These are phyloP conservation scores for Alternaria sp. DNA, from an alignment of 2,329 filamentous ascomycete species.

Conservation along the genomic window DNA sequence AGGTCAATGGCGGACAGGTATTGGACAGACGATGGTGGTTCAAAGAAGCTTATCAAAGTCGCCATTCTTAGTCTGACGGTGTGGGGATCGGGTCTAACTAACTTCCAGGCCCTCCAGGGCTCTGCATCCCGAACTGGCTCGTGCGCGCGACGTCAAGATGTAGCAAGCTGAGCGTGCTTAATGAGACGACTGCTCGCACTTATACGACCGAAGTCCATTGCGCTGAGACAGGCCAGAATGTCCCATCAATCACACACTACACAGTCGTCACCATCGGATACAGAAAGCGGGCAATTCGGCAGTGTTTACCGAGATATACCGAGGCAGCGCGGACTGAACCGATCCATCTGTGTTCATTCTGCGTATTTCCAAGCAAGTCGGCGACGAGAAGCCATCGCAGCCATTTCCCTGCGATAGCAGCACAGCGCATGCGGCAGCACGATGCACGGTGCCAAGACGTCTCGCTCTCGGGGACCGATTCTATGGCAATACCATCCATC, in stretches of 20 bases:
- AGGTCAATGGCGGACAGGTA: conserved; percentile 14
- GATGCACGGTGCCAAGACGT: neutral
- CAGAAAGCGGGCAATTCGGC: neutral
- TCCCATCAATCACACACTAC: neutral
- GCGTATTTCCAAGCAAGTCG: neutral
- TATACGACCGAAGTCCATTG: neutral
- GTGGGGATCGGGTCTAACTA: conserved; percentile 22
- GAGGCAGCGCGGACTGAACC: neutral
- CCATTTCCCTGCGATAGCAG: neutral
- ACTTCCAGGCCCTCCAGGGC: conserved; percentile 7
- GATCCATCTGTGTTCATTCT: neutral
- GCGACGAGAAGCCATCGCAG: neutral
- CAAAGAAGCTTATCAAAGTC: conserved; percentile 39
- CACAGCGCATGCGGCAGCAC: neutral
- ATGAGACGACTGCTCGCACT: neutral
- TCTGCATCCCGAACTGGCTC: conserved; percentile 11
- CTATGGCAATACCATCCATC: neutral
- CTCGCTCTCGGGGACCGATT: neutral
- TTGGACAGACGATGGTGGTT: conserved; percentile 26
- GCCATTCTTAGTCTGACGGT: conserved; percentile 25
- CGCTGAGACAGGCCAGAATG: neutral
- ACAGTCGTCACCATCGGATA: neutral
- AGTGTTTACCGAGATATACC: neutral
- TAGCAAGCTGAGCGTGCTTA: neutral
- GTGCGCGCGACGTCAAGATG: conserved; percentile 9